These are phyloP conservation scores for Quercus parvula DNA, from an alignment of 306 rosid genomes.

Conservation along the genomic window DNA sequence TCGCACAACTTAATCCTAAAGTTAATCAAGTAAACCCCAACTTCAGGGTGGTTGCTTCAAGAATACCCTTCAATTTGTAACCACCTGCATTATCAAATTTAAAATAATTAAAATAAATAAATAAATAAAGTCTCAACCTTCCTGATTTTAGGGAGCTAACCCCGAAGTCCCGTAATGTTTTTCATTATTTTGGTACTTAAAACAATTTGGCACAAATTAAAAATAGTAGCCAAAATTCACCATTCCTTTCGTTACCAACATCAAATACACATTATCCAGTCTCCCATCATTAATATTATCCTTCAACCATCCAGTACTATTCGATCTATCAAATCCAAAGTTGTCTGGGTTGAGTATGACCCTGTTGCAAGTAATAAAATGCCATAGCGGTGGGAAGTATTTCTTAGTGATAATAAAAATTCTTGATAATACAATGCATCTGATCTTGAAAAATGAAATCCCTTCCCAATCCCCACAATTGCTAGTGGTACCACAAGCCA, in stretches of 20 bases:
- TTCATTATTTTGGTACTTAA: neutral
- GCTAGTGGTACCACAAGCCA: conserved; percentile 14
- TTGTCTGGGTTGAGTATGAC: neutral
- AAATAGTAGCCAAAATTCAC: conserved; percentile 21
- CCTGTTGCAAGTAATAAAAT: conserved; percentile 27
- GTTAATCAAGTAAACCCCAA: no score
- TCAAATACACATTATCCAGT: conserved; percentile 25
- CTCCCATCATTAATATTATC: conserved; percentile 26
- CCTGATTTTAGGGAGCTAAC: neutral
- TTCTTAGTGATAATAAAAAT: conserved; percentile 19
- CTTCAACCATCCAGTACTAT: conserved; percentile 15
- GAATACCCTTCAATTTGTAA: no score
- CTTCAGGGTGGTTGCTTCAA: no score
- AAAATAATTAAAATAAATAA: no score
- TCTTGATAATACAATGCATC: conserved; percentile 19
- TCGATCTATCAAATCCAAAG: neutral
- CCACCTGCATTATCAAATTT: no score
- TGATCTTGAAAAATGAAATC: conserved; percentile 25
- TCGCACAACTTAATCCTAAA: no score
- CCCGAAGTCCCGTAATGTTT: neutral
- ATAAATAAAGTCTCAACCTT: no score
- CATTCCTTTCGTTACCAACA: conserved; percentile 5
- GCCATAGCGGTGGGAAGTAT: conserved; percentile 33
- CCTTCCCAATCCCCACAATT: conserved; percentile 14
- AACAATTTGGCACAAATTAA: conserved; percentile 20